Evolutionary conservation across 371 early-diverging fungal genomes (phyloP), one percentile per base, ranked within the genome.

Genomic region (Apophysomyces ossiformis): DNA sequence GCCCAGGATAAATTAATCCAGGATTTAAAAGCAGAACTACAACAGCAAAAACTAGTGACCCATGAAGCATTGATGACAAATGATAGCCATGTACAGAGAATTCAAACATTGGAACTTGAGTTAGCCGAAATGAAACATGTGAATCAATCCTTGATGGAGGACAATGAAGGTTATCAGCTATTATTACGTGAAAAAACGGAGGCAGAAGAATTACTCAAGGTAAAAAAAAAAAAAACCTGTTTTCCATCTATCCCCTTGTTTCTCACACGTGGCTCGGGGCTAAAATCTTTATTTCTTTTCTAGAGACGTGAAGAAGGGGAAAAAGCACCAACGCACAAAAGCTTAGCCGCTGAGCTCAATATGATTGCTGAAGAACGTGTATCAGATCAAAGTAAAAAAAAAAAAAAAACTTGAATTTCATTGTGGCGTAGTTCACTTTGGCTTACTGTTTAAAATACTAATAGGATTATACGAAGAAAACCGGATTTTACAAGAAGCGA

Each of bases 81-180:
- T 0, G 68, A 69, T 36, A 70, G 65, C 18, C 80, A 78, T 43
- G 66, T 77, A 0, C 67, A 70, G 38, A 68, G 67, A 41, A 65
- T 73, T 7, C 71, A 71, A 37, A 39, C 65, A 18, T 73, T 89
- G 36, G 83, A 84, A 65, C 67, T 76, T 32, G 85, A 90, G 58
- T 62, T 85, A 12, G 41, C 39, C 32, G 85, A 89, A 69, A 74
- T 90, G 9, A 83, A 82, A 57, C 78, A 84, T 50, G 69, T 90
- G 63, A 92, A 91, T 71, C 75, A 72, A 59, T 78, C 86, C 3
- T 73, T 93, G 57, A 87, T 89, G 88, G 93, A 93, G 66, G 95
- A 93, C 56, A 93, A 90, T 73, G 95, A 94, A 75, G 85, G 90
- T 47, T 93, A 88, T 76, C 94, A 93, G 72, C 73, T 90, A 38